A percentile compares a stretch with the other conserved stretches of the same genome.
phyloP scores from a whole-genome alignment of 1,139 yeast species.

The Scheffersomyces titani region DNA sequence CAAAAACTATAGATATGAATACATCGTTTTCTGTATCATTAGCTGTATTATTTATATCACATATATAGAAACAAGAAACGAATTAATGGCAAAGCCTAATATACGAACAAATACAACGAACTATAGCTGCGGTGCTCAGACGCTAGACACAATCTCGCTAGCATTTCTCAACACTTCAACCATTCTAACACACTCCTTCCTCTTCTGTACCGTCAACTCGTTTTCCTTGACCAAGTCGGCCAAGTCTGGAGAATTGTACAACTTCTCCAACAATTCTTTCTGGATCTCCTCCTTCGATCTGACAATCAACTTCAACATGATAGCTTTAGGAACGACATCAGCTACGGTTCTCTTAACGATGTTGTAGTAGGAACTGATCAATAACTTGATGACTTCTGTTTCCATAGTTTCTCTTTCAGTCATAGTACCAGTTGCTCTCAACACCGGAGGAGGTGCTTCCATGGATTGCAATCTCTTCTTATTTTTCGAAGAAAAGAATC shows the following conservation, averaged over 20 bases:
- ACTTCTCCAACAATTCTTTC: constrained; percentile 81
- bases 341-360: constrained; percentile 94
- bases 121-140: constrained; percentile 27
- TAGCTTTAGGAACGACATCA: constrained; percentile 92
- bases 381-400: constrained; percentile 91
- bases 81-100: not conserved
- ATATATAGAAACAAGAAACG: not conserved
- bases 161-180: constrained; percentile 89
- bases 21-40: not conserved
- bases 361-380: constrained; percentile 85
- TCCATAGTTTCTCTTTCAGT: constrained; percentile 95
- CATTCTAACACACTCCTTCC: constrained; percentile 94
- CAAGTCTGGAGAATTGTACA: constrained; percentile 76
- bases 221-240: constrained; percentile 85
- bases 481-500: constrained; percentile 89
- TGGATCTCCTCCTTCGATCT: constrained; percentile 86
- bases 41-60: not conserved
- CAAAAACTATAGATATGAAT: no score
- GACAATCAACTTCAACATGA: constrained; percentile 87
- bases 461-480: constrained; percentile 92
- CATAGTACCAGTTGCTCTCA: constrained; percentile 93
- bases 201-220: constrained; percentile 89
- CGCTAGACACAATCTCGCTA: constrained; percentile 87
- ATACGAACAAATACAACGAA: not conserved
- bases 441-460: constrained; percentile 97